Base-by-base conservation (phyloP, 345 rosid genomes). In the Eucalyptus guilfoylei region DNA sequence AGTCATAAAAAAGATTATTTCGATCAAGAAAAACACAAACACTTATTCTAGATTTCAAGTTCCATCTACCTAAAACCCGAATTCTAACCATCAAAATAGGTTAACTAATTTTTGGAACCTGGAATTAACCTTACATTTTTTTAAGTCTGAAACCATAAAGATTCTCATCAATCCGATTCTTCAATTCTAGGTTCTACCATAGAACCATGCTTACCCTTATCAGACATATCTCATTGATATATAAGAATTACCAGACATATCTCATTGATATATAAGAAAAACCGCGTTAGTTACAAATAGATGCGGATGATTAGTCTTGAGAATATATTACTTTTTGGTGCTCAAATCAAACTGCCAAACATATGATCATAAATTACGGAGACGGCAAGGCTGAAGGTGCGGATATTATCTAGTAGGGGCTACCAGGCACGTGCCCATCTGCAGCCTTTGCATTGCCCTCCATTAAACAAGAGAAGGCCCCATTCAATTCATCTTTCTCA, bases 111-210 rank as follows among this genome's bases (percentile, higher is more conserved):
- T 49, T 49, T 49, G 50, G 6, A 49, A 49, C 7, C 7, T 14
- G 1, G 5, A 49, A 49, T 16, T 3, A 50, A 3, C 54, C 54
- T 50, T 16, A 16, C 21, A 50, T 50, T 50, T 49, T 15, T 50
- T 16, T 7, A 16, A 50, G 16, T 50, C 3, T 1, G 0, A 16
- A 50, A 16, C 21, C 3, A 50, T 8, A 16, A 50, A 50, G 1
- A 50, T 50, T 50, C 9, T 50, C 54, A 50, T 50, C 4, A 0
- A 50, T 50, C 54, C 8, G 1, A 2, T 16, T 50, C 54, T 17
- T 8, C 54, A 50, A 50, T 50, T 50, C 54, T 0, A 50, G 1
- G 54, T 50, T 50, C 21, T 50, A 50, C 8, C 21, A 50, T 16
- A 50, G 21, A 50, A 50, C 8, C 8, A 50, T 50, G 21, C 54